A percentile compares a stretch with the other conserved stretches of the same genome.
phyloP scores from a whole-genome alignment of 805 yeast species.

The Zygoascus bituminiphila region DNA sequence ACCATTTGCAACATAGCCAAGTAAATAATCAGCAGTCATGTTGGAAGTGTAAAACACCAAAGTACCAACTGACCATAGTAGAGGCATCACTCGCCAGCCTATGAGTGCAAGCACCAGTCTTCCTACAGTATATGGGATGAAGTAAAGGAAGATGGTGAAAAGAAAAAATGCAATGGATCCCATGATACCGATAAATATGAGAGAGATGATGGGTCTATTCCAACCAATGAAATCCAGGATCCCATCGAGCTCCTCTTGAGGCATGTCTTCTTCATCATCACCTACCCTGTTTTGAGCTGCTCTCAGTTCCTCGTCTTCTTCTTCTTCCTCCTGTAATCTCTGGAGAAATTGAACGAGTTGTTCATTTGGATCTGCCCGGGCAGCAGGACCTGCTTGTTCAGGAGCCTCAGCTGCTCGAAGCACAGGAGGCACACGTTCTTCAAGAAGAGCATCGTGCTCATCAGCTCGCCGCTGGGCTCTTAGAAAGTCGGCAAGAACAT shows the following conservation, averaged over 20 bases:
- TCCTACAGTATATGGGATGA: conserved; percentile 23
- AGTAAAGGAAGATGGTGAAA: conserved; percentile 13
- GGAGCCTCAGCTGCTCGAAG: not conserved
- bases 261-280: conserved; percentile 6
- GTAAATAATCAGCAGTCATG: not conserved
- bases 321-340: conserved; percentile 1
- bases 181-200: conserved; percentile 19
- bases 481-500: not conserved
- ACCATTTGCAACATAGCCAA: not conserved
- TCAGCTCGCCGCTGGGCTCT: not conserved
- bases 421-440: not conserved
- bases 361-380: not conserved
- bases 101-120: conserved; percentile 8
- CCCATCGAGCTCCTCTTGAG: conserved; percentile 24
- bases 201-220: conserved; percentile 18
- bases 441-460: not conserved
- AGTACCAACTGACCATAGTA: not conserved
- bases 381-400: not conserved
- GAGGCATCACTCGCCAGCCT: not conserved
- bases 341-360: not conserved
- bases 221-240: conserved; percentile 24
- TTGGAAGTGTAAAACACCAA: not conserved
- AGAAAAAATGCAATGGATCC: conserved; percentile 14
- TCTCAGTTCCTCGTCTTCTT: conserved; percentile 1
- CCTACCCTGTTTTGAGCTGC: conserved; percentile 6